Evolutionary conservation across 495 filamentous ascomycete species (phyloP).

Genomic region (Trichocladium antarcticum): DNA sequence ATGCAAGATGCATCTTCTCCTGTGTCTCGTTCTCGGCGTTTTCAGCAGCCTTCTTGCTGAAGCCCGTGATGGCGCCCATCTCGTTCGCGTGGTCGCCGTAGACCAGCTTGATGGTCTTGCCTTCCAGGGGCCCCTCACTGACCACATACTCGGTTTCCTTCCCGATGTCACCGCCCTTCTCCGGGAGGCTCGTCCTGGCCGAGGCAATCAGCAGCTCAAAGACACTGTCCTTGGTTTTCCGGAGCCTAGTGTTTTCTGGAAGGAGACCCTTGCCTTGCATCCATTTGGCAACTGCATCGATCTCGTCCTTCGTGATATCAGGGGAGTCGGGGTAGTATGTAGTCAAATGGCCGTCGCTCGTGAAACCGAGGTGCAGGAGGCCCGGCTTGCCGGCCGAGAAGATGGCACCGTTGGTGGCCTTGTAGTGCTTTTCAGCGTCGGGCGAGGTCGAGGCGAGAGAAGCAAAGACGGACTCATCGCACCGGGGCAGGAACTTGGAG

Average conservation of each 20-base stretch:
- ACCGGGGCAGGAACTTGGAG: constrained; percentile 81
- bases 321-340: constrained; percentile 88
- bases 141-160: constrained; percentile 56
- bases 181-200: constrained; percentile 39
- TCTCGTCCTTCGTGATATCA: constrained; percentile 76
- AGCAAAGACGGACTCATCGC: constrained; percentile 53
- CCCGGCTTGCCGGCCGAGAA: constrained; percentile 57
- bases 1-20: constrained; percentile 69
- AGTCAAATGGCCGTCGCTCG: constrained; percentile 70
- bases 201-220: constrained; percentile 83
- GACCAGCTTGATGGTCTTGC: constrained; percentile 57
- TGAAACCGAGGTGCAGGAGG: constrained; percentile 77
- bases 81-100: constrained; percentile 76
- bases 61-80: constrained; percentile 65
- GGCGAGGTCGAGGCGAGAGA: constrained; percentile 56
- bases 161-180: constrained; percentile 56
- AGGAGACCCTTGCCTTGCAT: constrained; percentile 58
- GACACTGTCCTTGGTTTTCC: constrained; percentile 57
- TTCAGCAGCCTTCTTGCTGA: constrained; percentile 59
- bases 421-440: constrained; percentile 50
- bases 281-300: constrained; percentile 58
- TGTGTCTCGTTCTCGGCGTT: constrained; percentile 79
- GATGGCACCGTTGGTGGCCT: constrained; percentile 59
- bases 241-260: constrained; percentile 80
- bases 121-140: constrained; percentile 49